Evolutionary conservation across 2,329 filamentous ascomycete genomes (phyloP).

Genomic region (Nothophaeocryptopus gaeumannii): DNA sequence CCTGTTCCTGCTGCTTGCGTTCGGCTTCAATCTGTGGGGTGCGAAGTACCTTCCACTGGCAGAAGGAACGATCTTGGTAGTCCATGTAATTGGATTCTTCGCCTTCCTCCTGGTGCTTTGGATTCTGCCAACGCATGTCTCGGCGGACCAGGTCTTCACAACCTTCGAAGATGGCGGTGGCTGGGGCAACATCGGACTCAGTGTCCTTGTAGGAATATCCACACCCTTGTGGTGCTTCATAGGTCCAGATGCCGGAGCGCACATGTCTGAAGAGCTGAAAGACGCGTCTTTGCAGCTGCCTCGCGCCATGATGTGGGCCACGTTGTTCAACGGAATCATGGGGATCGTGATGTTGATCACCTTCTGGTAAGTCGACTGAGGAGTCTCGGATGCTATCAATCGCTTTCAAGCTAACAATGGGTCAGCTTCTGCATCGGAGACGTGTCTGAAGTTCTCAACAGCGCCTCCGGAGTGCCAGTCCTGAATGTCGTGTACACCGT

Average conservation of each 20-base stretch:
- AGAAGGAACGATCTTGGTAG: slow-evolving; percentile 5
- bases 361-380: slow-evolving; percentile 33
- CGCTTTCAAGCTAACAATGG: too few relatives aligned
- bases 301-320: slow-evolving; percentile 28
- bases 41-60: too few relatives aligned
- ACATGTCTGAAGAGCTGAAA: slow-evolving; percentile 32
- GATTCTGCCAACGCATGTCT: slow-evolving; percentile 28
- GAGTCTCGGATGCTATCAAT: slow-evolving; percentile 18
- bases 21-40: too few relatives aligned
- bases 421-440: slow-evolving; percentile 7
- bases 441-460: not conserved
- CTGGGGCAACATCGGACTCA: slow-evolving; percentile 35
- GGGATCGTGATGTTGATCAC: slow-evolving; percentile 34
- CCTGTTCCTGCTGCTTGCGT: too few relatives aligned
- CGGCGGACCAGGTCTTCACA: slow-evolving; percentile 36
- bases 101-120: slow-evolving; percentile 31
- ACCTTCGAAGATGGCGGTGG: slow-evolving; percentile 39
- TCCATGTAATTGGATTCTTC: slow-evolving; percentile 41
- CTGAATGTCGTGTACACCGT: slow-evolving; percentile 36
- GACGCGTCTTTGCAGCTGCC: slow-evolving; percentile 32
- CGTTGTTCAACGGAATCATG: slow-evolving; percentile 34
- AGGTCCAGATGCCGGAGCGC: slow-evolving; percentile 23
- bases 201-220: slow-evolving; percentile 35
- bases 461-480: slow-evolving; percentile 34
- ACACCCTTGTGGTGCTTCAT: slow-evolving; percentile 26